A percentile compares a stretch with the other conserved stretches of the same genome.
Evolutionary conservation across 345 rosid species (phyloP).

Genomic region (Salix purpurea): DNA sequence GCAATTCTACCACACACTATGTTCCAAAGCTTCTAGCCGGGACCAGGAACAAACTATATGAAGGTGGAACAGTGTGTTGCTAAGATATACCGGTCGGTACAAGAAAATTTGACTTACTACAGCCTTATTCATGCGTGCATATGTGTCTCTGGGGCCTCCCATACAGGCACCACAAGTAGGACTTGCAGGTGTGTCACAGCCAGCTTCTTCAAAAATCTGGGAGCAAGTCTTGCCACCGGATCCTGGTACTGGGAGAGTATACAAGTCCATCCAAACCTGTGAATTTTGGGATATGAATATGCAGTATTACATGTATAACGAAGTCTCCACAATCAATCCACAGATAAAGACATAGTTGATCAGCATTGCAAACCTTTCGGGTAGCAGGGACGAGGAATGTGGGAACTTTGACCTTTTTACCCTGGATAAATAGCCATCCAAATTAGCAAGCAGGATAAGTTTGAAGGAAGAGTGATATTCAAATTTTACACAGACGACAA

Average conservation of each 20-base stretch:
- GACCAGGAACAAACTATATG: not conserved
- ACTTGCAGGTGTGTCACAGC: conserved; percentile 93
- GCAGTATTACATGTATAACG: not conserved
- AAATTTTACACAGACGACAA: not conserved
- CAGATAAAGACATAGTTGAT: not conserved
- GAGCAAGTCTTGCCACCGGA: conserved; percentile 95
- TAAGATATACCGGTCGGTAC: not conserved
- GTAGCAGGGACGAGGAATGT: conserved; percentile 98
- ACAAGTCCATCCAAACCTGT: conserved; percentile 93
- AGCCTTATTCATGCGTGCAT: conserved; percentile 88
- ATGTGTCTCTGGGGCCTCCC: conserved; percentile 96
- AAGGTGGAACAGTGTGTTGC: not conserved
- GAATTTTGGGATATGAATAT: not conserved
- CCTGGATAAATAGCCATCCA: conserved; percentile 37
- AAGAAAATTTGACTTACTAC: conserved; percentile 37
- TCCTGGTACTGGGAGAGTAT: conserved; percentile 85
- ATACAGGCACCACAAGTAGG: conserved; percentile 97
- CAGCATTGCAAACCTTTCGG: conserved; percentile 54
- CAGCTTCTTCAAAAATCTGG: conserved; percentile 96
- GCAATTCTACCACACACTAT: not conserved
- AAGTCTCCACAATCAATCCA: not conserved
- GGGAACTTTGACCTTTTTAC: conserved; percentile 85
- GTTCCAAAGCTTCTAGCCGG: not conserved
- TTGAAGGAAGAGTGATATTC: not conserved
- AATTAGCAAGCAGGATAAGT: not conserved